Percentiles rank a stretch among this genome's conserved stretches.
phyloP scores from a whole-genome alignment of 2,329 filamentous ascomycete species.

The Pyrenophora graminea region DNA sequence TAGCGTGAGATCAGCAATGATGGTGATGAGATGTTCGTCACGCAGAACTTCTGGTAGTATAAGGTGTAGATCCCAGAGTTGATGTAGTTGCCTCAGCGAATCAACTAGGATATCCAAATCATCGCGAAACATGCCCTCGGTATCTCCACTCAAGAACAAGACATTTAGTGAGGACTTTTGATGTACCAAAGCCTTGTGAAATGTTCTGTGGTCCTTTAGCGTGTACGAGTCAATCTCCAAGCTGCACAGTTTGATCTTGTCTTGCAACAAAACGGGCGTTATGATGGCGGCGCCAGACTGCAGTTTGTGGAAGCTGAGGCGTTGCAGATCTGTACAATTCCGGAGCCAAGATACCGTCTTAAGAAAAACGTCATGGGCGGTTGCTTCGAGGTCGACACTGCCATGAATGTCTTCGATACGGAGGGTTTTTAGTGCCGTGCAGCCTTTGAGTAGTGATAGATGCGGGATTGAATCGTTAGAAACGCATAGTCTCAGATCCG shows the following conservation, averaged over 20 bases:
- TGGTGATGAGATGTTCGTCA: conserved; percentile 53
- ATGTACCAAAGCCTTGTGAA: conserved; percentile 58
- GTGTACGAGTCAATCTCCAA: conserved; percentile 57
- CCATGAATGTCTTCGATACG: conserved; percentile 54
- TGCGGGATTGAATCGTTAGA: conserved; percentile 55
- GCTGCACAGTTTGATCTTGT: conserved; percentile 53
- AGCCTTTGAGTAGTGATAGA: conserved; percentile 54
- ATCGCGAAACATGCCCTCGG: conserved; percentile 53
- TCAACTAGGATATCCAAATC: conserved; percentile 56
- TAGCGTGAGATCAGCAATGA: conserved; percentile 52
- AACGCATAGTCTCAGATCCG: conserved; percentile 57
- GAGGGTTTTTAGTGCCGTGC: conserved; percentile 55
- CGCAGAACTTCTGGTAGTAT: conserved; percentile 58
- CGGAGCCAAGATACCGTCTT: conserved; percentile 60
- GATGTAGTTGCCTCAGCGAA: conserved; percentile 56
- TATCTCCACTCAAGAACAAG: conserved; percentile 54
- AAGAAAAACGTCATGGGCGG: conserved; percentile 57
- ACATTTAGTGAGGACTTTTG: conserved; percentile 57
- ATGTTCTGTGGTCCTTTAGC: conserved; percentile 54
- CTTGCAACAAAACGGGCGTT: conserved; percentile 54
- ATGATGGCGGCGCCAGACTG: conserved; percentile 59
- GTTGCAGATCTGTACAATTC: conserved; percentile 56
- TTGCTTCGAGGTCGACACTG: conserved; percentile 54
- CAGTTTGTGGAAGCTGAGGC: conserved; percentile 57
- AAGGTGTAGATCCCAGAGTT: conserved; percentile 59